These are phyloP conservation scores for Phytophthora foliorum DNA, from an alignment of 352 stramenopile genomes.

Conservation along the genomic window DNA sequence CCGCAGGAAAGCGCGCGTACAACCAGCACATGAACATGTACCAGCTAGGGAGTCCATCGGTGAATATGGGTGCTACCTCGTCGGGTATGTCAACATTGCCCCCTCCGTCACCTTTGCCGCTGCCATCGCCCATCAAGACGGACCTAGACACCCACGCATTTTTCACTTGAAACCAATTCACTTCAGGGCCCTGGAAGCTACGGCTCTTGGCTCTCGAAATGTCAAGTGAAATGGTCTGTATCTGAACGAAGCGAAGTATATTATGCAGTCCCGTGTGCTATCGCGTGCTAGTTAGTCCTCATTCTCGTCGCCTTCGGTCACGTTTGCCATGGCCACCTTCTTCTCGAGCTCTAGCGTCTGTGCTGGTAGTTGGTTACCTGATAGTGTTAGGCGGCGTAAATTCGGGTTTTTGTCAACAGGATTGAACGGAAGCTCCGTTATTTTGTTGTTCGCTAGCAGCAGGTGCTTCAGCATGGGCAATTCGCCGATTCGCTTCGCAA, in stretches of 20 bases:
- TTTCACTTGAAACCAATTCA: conserved; percentile 66
- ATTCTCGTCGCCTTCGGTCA: conserved; percentile 65
- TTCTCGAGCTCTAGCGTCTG: conserved; percentile 74
- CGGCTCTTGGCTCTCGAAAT: not conserved
- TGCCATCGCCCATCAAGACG: conserved; percentile 87
- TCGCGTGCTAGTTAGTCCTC: conserved; percentile 22
- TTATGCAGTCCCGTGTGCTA: conserved; percentile 20
- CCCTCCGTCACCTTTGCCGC: conserved; percentile 56
- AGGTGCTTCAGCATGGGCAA: conserved; percentile 84
- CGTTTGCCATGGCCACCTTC: conserved; percentile 63
- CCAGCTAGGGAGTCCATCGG: conserved; percentile 28
- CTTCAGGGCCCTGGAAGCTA: not conserved
- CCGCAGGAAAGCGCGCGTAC: conserved; percentile 30
- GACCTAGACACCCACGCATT: conserved; percentile 89
- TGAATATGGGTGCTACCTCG: conserved; percentile 16
- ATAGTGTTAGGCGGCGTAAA: conserved; percentile 84
- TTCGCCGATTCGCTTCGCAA: conserved; percentile 87
- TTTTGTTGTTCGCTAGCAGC: conserved; percentile 86
- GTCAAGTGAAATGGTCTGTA: conserved; percentile 13
- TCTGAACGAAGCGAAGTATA: conserved; percentile 35
- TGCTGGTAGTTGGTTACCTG: conserved; percentile 71
- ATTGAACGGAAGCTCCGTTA: conserved; percentile 85
- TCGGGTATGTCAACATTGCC: conserved; percentile 32
- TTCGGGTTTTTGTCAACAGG: conserved; percentile 72
- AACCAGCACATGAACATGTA: conserved; percentile 37